Base-by-base conservation (phyloP, 768 basidiomycete species). In the Amanita molliuscula region DNA sequence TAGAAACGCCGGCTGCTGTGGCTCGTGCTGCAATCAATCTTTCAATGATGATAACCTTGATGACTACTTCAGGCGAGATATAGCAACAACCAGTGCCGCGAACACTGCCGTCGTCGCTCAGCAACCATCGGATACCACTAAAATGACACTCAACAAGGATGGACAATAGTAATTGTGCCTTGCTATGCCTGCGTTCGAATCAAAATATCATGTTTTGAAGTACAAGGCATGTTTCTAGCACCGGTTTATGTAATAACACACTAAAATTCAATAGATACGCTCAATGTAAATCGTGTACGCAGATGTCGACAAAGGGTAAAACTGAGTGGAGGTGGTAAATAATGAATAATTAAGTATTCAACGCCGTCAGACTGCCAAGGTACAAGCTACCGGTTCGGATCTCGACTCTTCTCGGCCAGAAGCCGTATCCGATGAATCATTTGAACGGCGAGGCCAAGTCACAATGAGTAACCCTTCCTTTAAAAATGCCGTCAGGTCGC, bases 1-100 rank as follows among this genome's bases (percentile, higher is more conserved):
- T 16, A 60, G 60, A 34, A 50, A 53, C 20, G 56, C 63, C n/a
- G 73, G 74, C 9, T 76, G 76, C 52, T 77, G 74, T 55, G 70
- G 66, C 10, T 63, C 62, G 29, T 77, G 74, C 48, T 76, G 67
- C 50, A 58, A 60, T 16, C 57, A 67, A 8, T 69, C 69, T 2
- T 75, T 75, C 57, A 64, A 71, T 21, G 49, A 44, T 34, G 76
- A 77, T 53, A 60, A 57, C 1, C 71, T 75, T 55, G 72, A 73
- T 16, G 62, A 58, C 37, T 59, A 68, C 35, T 62, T 67, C 8
- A 55, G 62, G 41, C 64, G 63, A 53, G 69, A 75, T 51, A 53
- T 67, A 63, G 65, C 63, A 34, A 66, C 62, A 51, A 70, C 70
- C 0, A 59, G 62, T 44, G 67, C 66, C 38, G 55, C 62, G 10